Base-by-base conservation (phyloP, 257 asterid genomes). In the Solanum ahanhuiri region DNA sequence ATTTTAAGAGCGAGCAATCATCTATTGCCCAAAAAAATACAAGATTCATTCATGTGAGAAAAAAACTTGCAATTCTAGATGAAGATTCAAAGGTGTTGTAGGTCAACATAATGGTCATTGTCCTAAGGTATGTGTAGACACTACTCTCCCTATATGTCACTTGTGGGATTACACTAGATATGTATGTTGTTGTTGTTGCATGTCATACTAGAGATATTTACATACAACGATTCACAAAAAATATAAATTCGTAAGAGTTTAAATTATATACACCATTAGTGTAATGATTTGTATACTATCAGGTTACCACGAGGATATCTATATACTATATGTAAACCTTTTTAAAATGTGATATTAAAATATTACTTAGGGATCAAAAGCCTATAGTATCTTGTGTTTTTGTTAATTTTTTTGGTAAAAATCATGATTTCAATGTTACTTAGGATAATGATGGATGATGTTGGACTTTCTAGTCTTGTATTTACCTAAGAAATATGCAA, bases 401-500 rank as follows among this genome's bases (percentile, higher is more conserved):
- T 51, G 18, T 51, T 15, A 51, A 14, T 51, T 18, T 18, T 14
- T 18, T 51, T 51, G 8, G 2, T 51, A 15, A 51, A 14, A 51
- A 5, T 15, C 22, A 15, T 51, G 60, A 15, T 51, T 51, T 5
- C 60, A 51, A 5, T 20, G 7, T 2, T 18, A 37, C 28, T 33
- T 33, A 15, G 7, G 39, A 25, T 5, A 20, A 7, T 6, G 60
- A 20, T 12, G 81, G 31, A 6, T 66, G 98, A 94, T n/a, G 93
- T 92, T 0, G 84, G 96, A 51, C 98, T 96, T 43, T 43, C 4
- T 43, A 43, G 15, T 43, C 51, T 12, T 43, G 51, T 12, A 43
- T 43, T 11, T 43, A 43, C 51, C 51, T 0, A 94, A 91, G 85
- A 92, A 85, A 77, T 91, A 72, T 4, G 94, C 95, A 0, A 4